phyloP scores from a whole-genome alignment of 768 basidiomycete species.

The Crepidotus variabilis region DNA sequence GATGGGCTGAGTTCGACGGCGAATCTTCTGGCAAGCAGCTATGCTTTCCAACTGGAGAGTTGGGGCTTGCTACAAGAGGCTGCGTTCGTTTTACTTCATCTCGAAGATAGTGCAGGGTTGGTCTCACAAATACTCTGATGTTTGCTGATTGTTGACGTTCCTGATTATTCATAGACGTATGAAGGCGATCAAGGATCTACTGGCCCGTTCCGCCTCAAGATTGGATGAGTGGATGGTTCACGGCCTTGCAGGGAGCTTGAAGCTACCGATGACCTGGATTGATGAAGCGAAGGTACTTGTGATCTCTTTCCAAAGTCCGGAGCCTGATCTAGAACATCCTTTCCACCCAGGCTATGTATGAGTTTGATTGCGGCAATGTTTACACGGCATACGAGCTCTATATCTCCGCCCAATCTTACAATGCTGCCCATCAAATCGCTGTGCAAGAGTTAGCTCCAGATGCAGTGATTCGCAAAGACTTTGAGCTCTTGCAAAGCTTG shows the following conservation, averaged over 20 bases:
- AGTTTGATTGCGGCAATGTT: conserved; percentile 54
- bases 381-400: conserved; percentile 78
- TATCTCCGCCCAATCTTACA: conserved; percentile 63
- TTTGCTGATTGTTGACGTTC: conserved; percentile 1
- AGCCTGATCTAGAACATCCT: conserved; percentile 1
- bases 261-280: conserved; percentile 85
- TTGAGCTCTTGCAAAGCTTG: conserved; percentile 60
- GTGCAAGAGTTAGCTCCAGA: conserved; percentile 86
- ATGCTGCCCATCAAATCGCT: conserved; percentile 81
- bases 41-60: conserved; percentile 84
- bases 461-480: conserved; percentile 67
- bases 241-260: conserved; percentile 70
- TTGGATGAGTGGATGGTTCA: conserved; percentile 73
- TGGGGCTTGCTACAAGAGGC: conserved; percentile 82
- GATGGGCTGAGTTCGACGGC: conserved; percentile 84
- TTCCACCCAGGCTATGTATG: conserved; percentile 56
- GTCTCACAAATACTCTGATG: conserved; percentile 27
- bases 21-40: conserved; percentile 77
- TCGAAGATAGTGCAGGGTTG: conserved; percentile 79
- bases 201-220: conserved; percentile 62
- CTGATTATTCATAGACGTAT: conserved; percentile 53
- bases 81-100: conserved; percentile 83
- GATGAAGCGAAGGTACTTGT: conserved; percentile 75
- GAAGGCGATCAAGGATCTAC: conserved; percentile 76
- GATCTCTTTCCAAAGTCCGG: neutral